Evolutionary conservation across 352 stramenopile genomes (phyloP), one percentile per base, ranked within the genome.

Genomic region (Pilasporangium apinafurcum): DNA sequence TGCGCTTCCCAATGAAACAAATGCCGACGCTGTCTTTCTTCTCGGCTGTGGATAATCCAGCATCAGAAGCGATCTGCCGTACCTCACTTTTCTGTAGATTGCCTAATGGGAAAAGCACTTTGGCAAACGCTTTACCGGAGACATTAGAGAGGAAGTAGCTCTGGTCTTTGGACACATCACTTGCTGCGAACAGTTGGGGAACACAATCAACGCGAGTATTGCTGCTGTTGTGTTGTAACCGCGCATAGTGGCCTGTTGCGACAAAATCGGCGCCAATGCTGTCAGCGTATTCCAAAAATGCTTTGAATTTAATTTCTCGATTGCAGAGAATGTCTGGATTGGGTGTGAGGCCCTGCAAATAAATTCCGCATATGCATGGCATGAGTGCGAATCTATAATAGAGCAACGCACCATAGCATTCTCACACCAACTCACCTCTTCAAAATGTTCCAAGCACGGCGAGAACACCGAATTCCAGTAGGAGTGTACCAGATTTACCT

Each of bases 381-480:
- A n/a, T n/a, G n/a, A n/a, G 2, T n/a, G 39, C 9, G 16, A 6
- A 10, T 5, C 22, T 21, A 8, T 35, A 18, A 20, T 38, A 41
- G 46, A 26, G 24, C n/a, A 17, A 26, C 26, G 26, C 14, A 5
- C 8, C 29, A 16, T n/a, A n/a, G n/a, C n/a, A n/a, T n/a, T n/a
- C n/a, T n/a, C n/a, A n/a, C n/a, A n/a, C n/a, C n/a, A n/a, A 25
- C 28, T 18, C 44, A 74, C 63, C 45, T 81, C 57, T 47, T 84
- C 64, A 38, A 75, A 95, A 35, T 81, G 67, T n/a, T 98, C 70
- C 28, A 98, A 54, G 59, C 88, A 99, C n/a, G 96, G 96, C 46
- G 92, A 74, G 50, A 99, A 99, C 5, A 99, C 96, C 22, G 94
- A 66, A 48, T 95, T 98, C 96, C 96, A 99, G 62, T 99, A 99